Conservation (phyloP, 2,329 filamentous ascomycete genomes). For the Dryadomyces sulphureus region DNA sequence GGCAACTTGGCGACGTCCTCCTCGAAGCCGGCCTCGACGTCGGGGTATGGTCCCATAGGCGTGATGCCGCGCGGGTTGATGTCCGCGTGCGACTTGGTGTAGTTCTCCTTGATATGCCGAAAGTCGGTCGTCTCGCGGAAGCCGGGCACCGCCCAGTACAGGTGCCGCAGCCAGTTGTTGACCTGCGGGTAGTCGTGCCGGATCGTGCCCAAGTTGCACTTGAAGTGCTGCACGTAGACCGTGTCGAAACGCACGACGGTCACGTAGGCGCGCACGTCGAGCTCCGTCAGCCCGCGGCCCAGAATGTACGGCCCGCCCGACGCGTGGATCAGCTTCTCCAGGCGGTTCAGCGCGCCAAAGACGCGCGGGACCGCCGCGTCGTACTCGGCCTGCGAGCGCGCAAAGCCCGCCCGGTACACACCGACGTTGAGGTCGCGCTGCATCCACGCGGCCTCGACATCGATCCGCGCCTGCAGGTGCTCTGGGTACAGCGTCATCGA, state of each 20-base stretch:
- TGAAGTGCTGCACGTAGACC: conserved; percentile 52
- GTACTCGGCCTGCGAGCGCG: conserved; percentile 37
- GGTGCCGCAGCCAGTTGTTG: conserved; percentile 42
- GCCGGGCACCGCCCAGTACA: conserved; percentile 41
- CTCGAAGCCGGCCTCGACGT: conserved; percentile 38
- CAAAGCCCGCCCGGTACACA: conserved; percentile 49
- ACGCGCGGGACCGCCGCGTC: conserved; percentile 36
- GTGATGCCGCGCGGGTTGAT: conserved; percentile 49
- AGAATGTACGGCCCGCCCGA: conserved; percentile 37
- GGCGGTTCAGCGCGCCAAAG: conserved; percentile 43
- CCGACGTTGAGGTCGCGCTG: conserved; percentile 40
- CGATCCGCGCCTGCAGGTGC: conserved; percentile 31
- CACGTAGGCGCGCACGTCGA: conserved; percentile 42
- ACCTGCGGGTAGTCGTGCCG: conserved; percentile 44
- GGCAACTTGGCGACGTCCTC: conserved; percentile 30
- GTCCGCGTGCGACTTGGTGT: conserved; percentile 40
- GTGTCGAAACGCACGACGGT: conserved; percentile 45
- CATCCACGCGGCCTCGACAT: conserved; percentile 36
- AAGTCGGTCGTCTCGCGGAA: conserved; percentile 48
- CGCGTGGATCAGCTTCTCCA: conserved; percentile 29
- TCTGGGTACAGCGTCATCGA: conserved; percentile 37
- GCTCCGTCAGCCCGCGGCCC: conserved; percentile 38
- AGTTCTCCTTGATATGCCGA: conserved; percentile 53
- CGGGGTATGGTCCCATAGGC: conserved; percentile 44
- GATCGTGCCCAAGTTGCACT: conserved; percentile 47